Evolutionary conservation across 2,329 filamentous ascomycete genomes (phyloP).

Genomic region (Microascus cirrosus): DNA sequence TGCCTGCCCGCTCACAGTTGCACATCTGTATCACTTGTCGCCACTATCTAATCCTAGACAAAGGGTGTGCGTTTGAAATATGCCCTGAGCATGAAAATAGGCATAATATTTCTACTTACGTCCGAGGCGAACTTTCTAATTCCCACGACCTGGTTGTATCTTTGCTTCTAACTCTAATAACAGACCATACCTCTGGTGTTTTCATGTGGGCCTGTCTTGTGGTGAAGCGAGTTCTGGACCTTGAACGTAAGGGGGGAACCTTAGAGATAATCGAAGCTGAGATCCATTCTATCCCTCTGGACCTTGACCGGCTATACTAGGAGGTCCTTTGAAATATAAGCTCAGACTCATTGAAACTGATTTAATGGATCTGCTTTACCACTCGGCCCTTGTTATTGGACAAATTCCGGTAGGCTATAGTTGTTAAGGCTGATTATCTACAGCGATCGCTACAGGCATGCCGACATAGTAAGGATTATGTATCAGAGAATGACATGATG

Average conservation of each 20-base stretch:
- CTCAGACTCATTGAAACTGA: slow-evolving; percentile 11
- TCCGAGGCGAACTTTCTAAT: slow-evolving; percentile 11
- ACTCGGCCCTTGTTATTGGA: slow-evolving; percentile 11
- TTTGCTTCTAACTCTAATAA: slow-evolving; percentile 9
- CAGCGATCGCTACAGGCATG: slow-evolving; percentile 12
- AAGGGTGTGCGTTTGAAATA: slow-evolving; percentile 13
- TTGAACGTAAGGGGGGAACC: slow-evolving; percentile 7
- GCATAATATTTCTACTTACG: slow-evolving; percentile 13
- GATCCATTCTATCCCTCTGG: slow-evolving; percentile 11
- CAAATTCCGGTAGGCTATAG: slow-evolving; percentile 20
- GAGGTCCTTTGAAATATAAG: slow-evolving; percentile 11
- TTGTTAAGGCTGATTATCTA: slow-evolving; percentile 10
- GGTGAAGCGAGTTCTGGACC: slow-evolving; percentile 8
- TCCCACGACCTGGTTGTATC: neutral
- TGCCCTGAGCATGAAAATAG: slow-evolving; percentile 17
- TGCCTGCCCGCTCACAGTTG: slow-evolving; percentile 4
- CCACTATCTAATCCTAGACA: slow-evolving; percentile 15
- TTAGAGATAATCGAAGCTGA: slow-evolving; percentile 10
- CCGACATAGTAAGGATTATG: slow-evolving; percentile 9
- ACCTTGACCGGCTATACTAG: slow-evolving; percentile 14
- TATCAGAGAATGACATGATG: slow-evolving; percentile 3
- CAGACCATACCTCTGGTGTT: slow-evolving; percentile 15
- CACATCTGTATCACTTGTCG: slow-evolving; percentile 20
- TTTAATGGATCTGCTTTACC: slow-evolving; percentile 22
- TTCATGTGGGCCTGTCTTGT: slow-evolving; percentile 26